Base-by-base conservation (phyloP, 768 basidiomycete genomes). In the Rhodotorula sphaerocarpa region DNA sequence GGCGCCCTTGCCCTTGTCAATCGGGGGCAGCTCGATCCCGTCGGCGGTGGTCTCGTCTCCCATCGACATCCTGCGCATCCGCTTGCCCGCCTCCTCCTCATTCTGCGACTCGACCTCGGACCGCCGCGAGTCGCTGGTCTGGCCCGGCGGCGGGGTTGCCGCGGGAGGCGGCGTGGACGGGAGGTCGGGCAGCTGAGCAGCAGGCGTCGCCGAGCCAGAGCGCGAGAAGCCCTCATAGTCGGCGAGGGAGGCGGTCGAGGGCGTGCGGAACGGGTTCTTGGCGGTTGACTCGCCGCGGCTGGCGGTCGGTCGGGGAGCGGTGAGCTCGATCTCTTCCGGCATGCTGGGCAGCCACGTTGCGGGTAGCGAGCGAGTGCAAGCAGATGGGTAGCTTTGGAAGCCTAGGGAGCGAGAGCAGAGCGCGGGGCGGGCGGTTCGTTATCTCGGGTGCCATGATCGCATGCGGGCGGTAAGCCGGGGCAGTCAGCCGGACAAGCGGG, bases 1-100 rank as follows among this genome's bases (percentile, higher is more conserved):
- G 1, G 51, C 50, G 18, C 51, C 59, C 21, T 39, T 46, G 18
- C 59, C 59, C 21, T 21, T 11, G 18, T 60, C 59, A 25, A 60
- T 50, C 1, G 59, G 59, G 20, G 43, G 51, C 18, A 60, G 34
- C 11, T 9, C 9, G 10, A 39, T 39, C 10, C 36, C 36, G 36
- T 39, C 36, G 36, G 36, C 16, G 10, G 10, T 16, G 36, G 36
- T 39, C 16, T 39, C 36, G 36, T 39, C 36, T 9, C 36, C 36
- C 36, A 39, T 39, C 36, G 36, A 39, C 36, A 39, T 39, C 36
- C 36, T 39, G 10, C 36, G 9, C 36, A 39, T 39, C 36, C 16
- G 9, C 16, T 39, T 9, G 16, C 36, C 36, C 36, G 36, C 36
- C 16, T 39, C 36, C 36, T 39, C 36, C 36, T n/a, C n/a, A n/a